Evolutionary conservation across 2,329 filamentous ascomycete genomes (phyloP), one percentile per base, ranked within the genome.

Genomic region (Botryotinia calthae): DNA sequence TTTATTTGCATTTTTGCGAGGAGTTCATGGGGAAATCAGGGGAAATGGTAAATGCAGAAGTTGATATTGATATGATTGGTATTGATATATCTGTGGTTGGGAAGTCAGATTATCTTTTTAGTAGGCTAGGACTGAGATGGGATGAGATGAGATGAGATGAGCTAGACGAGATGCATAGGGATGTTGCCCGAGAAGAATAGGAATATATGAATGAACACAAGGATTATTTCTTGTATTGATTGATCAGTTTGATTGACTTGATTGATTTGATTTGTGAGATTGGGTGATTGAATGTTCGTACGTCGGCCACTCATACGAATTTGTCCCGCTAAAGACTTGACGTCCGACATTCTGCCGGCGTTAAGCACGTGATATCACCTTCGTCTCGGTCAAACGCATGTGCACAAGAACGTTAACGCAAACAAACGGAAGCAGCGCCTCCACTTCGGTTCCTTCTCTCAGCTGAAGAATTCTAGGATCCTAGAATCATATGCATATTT

Each of bases 21-120:
- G 65, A 68, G 48, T 68, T 68, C 7, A 14, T 42, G 48, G 48
- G 65, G 7, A 48, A n/a, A 48, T 51, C 18, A 20, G 51, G n/a
- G 34, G 37, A 31, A 65, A 37, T 22, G 58, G 58, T 6, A 16
- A 37, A 31, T 31, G 44, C 18, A 22, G 46, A 34, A 34, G 34
- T 7, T 8, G 64, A 40, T 37, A 67, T 56, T 42, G 48, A 37
- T 37, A 51, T 66, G 25, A 31, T 44, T 65, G 16, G 61, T 44
- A 61, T 56, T 72, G n/a, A 72, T 42, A 68, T 42, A 40, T 40
- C 61, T 63, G 61, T 63, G 61, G n/a, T 28, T 63, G n/a, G 61
- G 37, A 20, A 44, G n/a, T n/a, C 40, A 63, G 61, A 20, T n/a
- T 63, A 28, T 40, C 37, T 42, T 63, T 63, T 63, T 42, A 63